These are phyloP conservation scores for Petunia hybrid DNA, from an alignment of 305 asterid species.

Conservation along the genomic window DNA sequence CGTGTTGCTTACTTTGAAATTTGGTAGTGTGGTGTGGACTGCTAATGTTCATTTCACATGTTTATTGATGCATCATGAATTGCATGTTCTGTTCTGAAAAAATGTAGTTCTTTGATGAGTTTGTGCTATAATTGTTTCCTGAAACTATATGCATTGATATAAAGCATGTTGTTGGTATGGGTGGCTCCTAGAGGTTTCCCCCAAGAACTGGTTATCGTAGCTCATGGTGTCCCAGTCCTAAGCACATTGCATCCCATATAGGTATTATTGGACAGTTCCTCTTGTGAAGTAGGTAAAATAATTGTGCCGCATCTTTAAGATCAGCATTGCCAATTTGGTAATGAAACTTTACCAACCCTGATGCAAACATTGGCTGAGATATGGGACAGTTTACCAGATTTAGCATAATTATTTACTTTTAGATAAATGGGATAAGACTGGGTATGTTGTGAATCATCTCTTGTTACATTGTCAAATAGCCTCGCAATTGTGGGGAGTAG, in stretches of 20 bases:
- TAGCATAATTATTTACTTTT: not conserved
- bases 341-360: too few species aligned
- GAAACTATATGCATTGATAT: conserved; percentile 1
- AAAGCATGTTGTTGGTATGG: conserved; percentile 17
- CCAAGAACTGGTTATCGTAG: not conserved
- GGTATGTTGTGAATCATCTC: not conserved
- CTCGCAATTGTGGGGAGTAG: not conserved
- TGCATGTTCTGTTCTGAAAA: not conserved
- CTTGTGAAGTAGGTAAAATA: conserved; percentile 19
- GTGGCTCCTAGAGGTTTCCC: not conserved
- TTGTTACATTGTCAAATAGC: conserved; percentile 1
- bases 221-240: conserved; percentile 7
- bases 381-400: not conserved
- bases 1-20: too few species aligned
- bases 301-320: not conserved
- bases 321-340: conserved; percentile 18
- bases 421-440: too few species aligned
- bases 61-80: conserved; percentile 15
- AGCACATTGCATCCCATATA: not conserved
- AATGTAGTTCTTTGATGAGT: not conserved
- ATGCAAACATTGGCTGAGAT: not conserved
- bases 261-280: conserved; percentile 12
- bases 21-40: too few species aligned
- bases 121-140: not conserved
- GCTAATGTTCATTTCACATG: not conserved